These are phyloP conservation scores for Coemansia sp. DNA, from an alignment of 192 early-diverging fungal genomes.

Conservation along the genomic window DNA sequence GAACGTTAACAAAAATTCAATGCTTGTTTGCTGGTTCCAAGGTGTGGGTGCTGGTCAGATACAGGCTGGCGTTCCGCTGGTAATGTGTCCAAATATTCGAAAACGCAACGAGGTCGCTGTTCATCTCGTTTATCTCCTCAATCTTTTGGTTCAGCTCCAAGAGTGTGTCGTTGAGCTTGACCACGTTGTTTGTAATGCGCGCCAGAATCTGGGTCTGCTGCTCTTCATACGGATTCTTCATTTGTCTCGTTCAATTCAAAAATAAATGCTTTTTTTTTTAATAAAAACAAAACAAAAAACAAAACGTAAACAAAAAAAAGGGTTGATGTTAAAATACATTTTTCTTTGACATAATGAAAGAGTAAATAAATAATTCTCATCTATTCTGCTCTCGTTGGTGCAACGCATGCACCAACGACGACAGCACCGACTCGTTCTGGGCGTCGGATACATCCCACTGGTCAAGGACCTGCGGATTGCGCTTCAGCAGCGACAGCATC, in stretches of 20 bases:
- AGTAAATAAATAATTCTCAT: neutral
- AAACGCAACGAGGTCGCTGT: slow-evolving; percentile 51
- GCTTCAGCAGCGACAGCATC: slow-evolving; percentile 42
- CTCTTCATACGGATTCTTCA: slow-evolving; percentile 53
- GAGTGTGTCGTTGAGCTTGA: slow-evolving; percentile 51
- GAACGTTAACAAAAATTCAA: too few relatives aligned
- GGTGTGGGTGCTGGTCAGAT: slow-evolving; percentile 46
- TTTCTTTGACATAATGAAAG: neutral
- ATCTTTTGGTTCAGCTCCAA: slow-evolving; percentile 51
- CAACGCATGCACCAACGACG: slow-evolving; percentile 19
- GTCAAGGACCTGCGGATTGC: slow-evolving; percentile 35
- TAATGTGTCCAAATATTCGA: slow-evolving; percentile 54
- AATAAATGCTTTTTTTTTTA: neutral
- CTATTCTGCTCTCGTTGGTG: slow-evolving; percentile 25
- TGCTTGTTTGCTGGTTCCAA: slow-evolving; percentile 13
- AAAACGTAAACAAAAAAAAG: slow-evolving; percentile 1
- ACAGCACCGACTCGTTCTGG: slow-evolving; percentile 40
- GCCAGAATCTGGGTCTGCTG: slow-evolving; percentile 53
- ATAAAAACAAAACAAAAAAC: neutral
- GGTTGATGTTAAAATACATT: too few relatives aligned
- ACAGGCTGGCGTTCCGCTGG: slow-evolving; percentile 50
- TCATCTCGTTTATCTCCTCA: slow-evolving; percentile 53
- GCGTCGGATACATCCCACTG: slow-evolving; percentile 44
- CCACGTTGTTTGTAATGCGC: slow-evolving; percentile 51
- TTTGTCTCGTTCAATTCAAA: slow-evolving; percentile 1